Base-by-base conservation (phyloP, 805 yeast genomes). In the Phaffomyces antillensis region DNA sequence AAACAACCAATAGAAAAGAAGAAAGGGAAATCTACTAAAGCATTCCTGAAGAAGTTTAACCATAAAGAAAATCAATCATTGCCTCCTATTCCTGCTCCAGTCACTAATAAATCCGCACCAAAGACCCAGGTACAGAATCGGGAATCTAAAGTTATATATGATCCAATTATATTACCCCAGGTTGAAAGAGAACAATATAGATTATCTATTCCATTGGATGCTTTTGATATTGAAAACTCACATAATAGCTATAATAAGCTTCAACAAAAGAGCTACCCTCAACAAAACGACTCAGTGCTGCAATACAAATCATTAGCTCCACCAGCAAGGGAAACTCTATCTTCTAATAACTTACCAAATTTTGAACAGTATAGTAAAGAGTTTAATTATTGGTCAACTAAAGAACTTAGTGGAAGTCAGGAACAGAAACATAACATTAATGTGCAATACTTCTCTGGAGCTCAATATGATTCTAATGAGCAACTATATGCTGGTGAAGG, bases 151-250 rank as follows among this genome's bases (percentile, higher is more conserved):
- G 7, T 41, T 30, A 26, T 39, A 18, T 46, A 62, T 53, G 42
- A 63, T 52, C 37, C 55, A 49, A 52, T 53, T 20, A 52, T 44
- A 8, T 41, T 55, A 16, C 60, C 60, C 12, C 58, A 54, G 40
- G 52, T 55, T 39, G 58, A 54, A 43, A 51, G 54, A 7, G 53
- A 56, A 39, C 60, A 57, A 41, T 54, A 50, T 45, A 49, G 60
- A 36, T 36, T 58, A 17, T 56, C 59, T 17, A 51, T 56, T 10
- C 64, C 62, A 2, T 46, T 55, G 12, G 60, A 53, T 15, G 41
- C 44, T 16, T 55, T 58, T 41, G 56, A 51, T 0, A 46, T 56
- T 35, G 32, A 31, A 17, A 36, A 37, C 18, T 37, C 17, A 33
- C 16, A 36, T 15, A 23, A 25, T n/a, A 16, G 7, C 12, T 32